A percentile compares a stretch with the other conserved stretches of the same genome.
Conservation (phyloP, 108 stramenopile genomes). For the Pseudonitzschia delicatissima region DNA sequence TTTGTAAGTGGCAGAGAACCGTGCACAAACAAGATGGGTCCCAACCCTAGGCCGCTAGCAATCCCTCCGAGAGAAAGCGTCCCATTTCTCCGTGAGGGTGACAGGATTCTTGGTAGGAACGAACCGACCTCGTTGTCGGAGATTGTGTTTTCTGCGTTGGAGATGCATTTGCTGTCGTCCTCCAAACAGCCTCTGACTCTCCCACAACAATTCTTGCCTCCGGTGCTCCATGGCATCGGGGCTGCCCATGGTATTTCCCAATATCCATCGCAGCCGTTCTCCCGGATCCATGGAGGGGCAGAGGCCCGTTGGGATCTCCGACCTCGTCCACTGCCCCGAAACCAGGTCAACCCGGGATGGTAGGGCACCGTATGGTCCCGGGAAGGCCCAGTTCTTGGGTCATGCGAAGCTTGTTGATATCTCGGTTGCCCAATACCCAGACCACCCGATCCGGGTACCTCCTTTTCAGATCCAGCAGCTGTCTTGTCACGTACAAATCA, state of each 20-base stretch:
- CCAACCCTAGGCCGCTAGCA: conserved; percentile 51
- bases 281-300: conserved; percentile 31
- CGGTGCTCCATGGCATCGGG: conserved; percentile 78
- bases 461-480: conserved; percentile 64
- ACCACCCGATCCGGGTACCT: conserved; percentile 74
- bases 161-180: background rate
- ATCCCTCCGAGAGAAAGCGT: conserved; percentile 54
- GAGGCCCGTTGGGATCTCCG: conserved; percentile 40
- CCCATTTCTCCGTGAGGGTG: conserved; percentile 76
- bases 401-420: conserved; percentile 87
- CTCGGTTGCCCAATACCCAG: conserved; percentile 86
- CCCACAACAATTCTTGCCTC: conserved; percentile 52
- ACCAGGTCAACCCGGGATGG: conserved; percentile 75
- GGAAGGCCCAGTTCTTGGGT: conserved; percentile 55
- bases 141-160: background rate
- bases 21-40: conserved; percentile 66
- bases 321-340: conserved; percentile 43
- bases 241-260: conserved; percentile 77
- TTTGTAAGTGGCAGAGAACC: conserved; percentile 66
- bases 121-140: conserved; percentile 64
- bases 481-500: conserved; percentile 82
- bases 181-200: conserved; percentile 17
- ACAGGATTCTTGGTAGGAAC: conserved; percentile 68
- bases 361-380: conserved; percentile 28
- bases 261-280: conserved; percentile 72